Evolutionary conservation across 257 asterid species (phyloP).

Genomic region (Lantana camara): DNA sequence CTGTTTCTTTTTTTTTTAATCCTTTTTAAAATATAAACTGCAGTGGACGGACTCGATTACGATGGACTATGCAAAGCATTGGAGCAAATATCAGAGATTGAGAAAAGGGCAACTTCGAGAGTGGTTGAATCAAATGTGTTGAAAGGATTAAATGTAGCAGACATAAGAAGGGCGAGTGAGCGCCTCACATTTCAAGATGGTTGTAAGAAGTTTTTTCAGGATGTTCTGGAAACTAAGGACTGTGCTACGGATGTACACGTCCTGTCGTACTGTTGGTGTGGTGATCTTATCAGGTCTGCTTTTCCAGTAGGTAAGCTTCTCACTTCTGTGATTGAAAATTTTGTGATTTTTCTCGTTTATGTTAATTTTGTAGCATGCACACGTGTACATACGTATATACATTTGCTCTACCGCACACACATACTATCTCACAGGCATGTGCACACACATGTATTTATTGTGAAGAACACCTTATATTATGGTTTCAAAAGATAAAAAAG

Average conservation of each 20-base stretch:
- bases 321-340: background rate
- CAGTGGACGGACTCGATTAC: conserved; percentile 49
- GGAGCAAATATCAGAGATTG: conserved; percentile 52
- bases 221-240: conserved; percentile 33
- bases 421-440: no score
- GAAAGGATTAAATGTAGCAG: conserved; percentile 52
- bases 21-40: background rate
- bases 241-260: conserved; percentile 44
- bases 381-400: no score
- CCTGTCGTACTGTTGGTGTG: conserved; percentile 64
- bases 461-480: no score
- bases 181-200: conserved; percentile 64
- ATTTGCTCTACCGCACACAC: no score
- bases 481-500: no score
- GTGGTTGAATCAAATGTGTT: conserved; percentile 51
- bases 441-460: no score
- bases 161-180: conserved; percentile 58
- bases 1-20: conserved; percentile 17
- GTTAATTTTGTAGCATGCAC: no score
- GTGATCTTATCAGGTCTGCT: conserved; percentile 60
- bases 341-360: no score
- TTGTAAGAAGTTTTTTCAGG: conserved; percentile 48
- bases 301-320: conserved; percentile 53
- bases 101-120: conserved; percentile 55
- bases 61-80: conserved; percentile 59